Evolutionary conservation across 169 alveolate genomes (phyloP).

Genomic region (Eimeria acervulina): DNA sequence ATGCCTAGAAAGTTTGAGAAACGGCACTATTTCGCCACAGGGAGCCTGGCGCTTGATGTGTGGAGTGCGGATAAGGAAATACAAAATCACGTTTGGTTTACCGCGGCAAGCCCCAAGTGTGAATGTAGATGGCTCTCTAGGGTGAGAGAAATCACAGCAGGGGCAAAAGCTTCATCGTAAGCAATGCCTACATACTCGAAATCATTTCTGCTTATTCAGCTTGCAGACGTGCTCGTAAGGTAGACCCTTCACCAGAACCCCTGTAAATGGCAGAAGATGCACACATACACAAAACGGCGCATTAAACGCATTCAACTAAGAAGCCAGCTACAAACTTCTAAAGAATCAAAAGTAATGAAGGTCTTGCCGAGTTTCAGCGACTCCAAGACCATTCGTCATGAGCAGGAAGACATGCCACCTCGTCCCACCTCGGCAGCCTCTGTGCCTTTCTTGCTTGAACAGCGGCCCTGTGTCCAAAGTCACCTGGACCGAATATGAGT

Average conservation of each 20-base stretch:
- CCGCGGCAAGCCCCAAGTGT: not conserved
- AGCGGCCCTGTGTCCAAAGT: constrained; percentile 69
- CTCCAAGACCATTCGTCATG: not conserved
- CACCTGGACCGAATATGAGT: constrained; percentile 62
- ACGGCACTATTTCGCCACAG: not conserved
- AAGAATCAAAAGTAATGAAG: not conserved
- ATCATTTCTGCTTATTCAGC: not conserved
- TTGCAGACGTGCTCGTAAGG: constrained; percentile 84
- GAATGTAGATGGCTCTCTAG: not conserved
- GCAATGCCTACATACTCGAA: not conserved
- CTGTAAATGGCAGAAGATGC: not conserved
- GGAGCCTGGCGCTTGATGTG: not conserved
- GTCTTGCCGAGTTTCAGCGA: not conserved
- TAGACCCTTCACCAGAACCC: constrained; percentile 64
- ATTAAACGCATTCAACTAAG: not conserved
- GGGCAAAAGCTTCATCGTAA: not conserved
- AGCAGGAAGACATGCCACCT: too few relatives aligned
- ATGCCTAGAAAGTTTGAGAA: not conserved
- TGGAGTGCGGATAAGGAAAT: not conserved
- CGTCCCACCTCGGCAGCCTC: not conserved
- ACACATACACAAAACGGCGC: not conserved
- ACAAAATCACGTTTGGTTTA: not conserved
- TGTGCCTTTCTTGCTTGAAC: constrained; percentile 53
- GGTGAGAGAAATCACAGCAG: not conserved
- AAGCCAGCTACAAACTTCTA: not conserved